Evolutionary conservation across 2,329 filamentous ascomycete species (phyloP).

Genomic region (Phoma sp.): DNA sequence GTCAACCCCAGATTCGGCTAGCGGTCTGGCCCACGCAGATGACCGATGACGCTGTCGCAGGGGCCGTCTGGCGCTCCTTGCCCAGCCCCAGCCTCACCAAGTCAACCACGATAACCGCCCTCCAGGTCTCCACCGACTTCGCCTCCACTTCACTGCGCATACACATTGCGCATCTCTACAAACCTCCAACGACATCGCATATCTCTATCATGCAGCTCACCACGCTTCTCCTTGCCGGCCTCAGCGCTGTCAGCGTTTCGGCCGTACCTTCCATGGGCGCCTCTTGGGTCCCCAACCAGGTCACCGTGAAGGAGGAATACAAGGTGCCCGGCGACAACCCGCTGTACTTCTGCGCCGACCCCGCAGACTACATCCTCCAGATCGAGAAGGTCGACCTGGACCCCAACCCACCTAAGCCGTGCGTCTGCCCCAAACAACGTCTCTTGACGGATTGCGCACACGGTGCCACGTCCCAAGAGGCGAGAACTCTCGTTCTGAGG

Average conservation of each 20-base stretch:
- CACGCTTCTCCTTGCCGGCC: conserved; percentile 49
- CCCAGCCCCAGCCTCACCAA: conserved; percentile 18
- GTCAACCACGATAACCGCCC: conserved; percentile 8
- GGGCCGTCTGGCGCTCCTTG: conserved; percentile 3
- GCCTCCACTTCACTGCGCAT: background rate
- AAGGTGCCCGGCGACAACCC: conserved; percentile 86
- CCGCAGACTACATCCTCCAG: conserved; percentile 71
- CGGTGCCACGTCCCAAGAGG: background rate
- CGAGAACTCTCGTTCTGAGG: background rate
- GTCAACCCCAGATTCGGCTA: conserved; percentile 18
- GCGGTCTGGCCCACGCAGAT: conserved; percentile 8
- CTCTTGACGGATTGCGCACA: background rate
- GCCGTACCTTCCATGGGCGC: conserved; percentile 49
- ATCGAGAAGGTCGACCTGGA: conserved; percentile 80
- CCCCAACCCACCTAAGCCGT: conserved; percentile 90
- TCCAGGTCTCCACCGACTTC: conserved; percentile 8
- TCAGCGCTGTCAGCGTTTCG: conserved; percentile 53
- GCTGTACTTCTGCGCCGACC: conserved; percentile 77
- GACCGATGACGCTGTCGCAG: conserved; percentile 16
- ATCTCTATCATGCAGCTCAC: conserved; percentile 43
- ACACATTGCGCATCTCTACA: background rate
- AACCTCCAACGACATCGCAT: background rate
- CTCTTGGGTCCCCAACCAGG: conserved; percentile 55
- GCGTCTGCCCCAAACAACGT: conserved; percentile 51
- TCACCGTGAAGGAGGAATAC: conserved; percentile 59